Percentiles rank a stretch among this genome's conserved stretches.
Conservation (phyloP, 1,139 yeast genomes). For the Candida pseudoviswanathii region DNA sequence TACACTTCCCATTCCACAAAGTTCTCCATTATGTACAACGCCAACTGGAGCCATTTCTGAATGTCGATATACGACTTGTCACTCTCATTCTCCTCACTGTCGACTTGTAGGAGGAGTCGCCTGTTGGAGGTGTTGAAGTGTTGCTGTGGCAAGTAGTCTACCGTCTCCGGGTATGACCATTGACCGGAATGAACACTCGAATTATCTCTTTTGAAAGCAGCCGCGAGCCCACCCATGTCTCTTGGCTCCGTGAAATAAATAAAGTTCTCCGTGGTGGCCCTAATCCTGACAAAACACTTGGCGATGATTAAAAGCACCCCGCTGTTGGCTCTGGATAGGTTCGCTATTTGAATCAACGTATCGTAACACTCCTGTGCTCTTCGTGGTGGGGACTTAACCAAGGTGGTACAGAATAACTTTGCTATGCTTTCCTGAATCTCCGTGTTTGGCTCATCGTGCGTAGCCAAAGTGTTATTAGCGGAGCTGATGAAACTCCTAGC, state of each 20-base stretch:
- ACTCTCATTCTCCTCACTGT: slow-evolving; percentile 6
- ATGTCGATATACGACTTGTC: slow-evolving; percentile 41
- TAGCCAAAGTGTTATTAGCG: not conserved
- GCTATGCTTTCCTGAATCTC: slow-evolving; percentile 28
- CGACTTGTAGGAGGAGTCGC: slow-evolving; percentile 15
- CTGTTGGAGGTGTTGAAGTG: slow-evolving; percentile 36
- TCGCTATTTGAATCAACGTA: slow-evolving; percentile 27
- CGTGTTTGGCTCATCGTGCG: slow-evolving; percentile 4
- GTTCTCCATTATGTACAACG: slow-evolving; percentile 51
- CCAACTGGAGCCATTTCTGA: slow-evolving; percentile 53
- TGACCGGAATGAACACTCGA: slow-evolving; percentile 23
- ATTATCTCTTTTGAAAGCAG: slow-evolving; percentile 55
- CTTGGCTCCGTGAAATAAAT: slow-evolving; percentile 56
- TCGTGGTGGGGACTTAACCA: slow-evolving; percentile 28
- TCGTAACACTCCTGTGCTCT: slow-evolving; percentile 35
- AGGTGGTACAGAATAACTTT: slow-evolving; percentile 34
- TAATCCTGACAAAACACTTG: slow-evolving; percentile 55
- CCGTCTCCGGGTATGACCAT: slow-evolving; percentile 67
- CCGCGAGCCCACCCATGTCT: slow-evolving; percentile 69
- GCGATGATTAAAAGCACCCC: slow-evolving; percentile 50
- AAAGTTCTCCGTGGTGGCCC: slow-evolving; percentile 50
- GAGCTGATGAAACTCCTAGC: slow-evolving; percentile 20
- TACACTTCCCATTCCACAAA: slow-evolving; percentile 73
- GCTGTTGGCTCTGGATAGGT: slow-evolving; percentile 22
- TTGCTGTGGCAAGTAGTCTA: slow-evolving; percentile 49